Conservation (phyloP, 371 early-diverging fungal genomes). For the Mucor racemosus region DNA sequence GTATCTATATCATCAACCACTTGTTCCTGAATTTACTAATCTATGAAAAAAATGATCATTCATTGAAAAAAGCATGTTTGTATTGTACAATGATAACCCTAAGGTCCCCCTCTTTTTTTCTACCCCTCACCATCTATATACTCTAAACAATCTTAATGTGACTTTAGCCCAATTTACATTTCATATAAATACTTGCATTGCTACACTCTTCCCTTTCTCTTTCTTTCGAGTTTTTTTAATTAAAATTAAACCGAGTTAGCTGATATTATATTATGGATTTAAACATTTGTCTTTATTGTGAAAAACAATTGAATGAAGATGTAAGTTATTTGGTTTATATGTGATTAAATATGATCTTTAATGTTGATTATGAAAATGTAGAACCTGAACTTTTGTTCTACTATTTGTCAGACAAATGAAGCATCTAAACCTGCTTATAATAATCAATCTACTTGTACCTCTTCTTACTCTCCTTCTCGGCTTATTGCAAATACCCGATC, state of each 20-base stretch:
- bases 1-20: too few species aligned
- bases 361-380: background rate
- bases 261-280: constrained; percentile 24
- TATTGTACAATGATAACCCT: constrained; percentile 2
- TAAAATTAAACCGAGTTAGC: background rate
- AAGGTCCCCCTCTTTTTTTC: background rate
- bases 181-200: background rate
- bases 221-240: constrained; percentile 8
- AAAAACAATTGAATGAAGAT: constrained; percentile 29
- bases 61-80: background rate
- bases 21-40: too few species aligned
- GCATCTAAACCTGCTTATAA: constrained; percentile 28
- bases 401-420: constrained; percentile 29
- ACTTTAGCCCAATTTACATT: constrained; percentile 5
- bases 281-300: constrained; percentile 35
- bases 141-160: background rate
- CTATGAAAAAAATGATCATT: background rate
- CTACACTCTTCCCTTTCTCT: constrained; percentile 5
- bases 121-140: constrained; percentile 1
- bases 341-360: background rate
- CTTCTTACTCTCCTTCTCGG: constrained; percentile 12
- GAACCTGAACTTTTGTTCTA: constrained; percentile 30
- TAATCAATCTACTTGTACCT: background rate
- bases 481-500: constrained; percentile 5
- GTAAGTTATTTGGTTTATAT: constrained; percentile 8